Percentiles rank a stretch among this genome's conserved stretches.
These are phyloP conservation scores for Fusarium sp. DNA, from an alignment of 2,329 filamentous ascomycete genomes.

Conservation along the genomic window DNA sequence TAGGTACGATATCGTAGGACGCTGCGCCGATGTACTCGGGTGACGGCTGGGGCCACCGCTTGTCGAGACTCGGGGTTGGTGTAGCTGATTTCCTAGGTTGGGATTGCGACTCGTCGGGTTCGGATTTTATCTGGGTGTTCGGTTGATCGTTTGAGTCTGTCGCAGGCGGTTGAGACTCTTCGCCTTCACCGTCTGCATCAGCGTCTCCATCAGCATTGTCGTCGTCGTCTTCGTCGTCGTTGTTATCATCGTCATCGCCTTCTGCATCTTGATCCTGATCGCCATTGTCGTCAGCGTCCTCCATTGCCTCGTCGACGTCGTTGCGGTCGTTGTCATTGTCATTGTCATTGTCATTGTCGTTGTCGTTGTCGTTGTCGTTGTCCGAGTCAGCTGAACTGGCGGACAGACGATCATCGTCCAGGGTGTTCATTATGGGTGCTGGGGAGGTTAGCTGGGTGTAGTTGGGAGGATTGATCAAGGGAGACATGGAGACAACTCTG, in stretches of 20 bases:
- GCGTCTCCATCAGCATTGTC: constrained; percentile 51
- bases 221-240: constrained; percentile 51
- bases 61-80: constrained; percentile 38
- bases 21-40: constrained; percentile 81
- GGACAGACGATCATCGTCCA: constrained; percentile 42
- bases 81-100: constrained; percentile 44
- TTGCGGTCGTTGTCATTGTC: constrained; percentile 58
- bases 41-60: constrained; percentile 70
- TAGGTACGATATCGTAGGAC: constrained; percentile 94
- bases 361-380: constrained; percentile 48
- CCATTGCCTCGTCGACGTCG: constrained; percentile 69
- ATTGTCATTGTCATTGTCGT: constrained; percentile 52
- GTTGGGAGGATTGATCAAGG: neutral
- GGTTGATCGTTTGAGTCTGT: constrained; percentile 48
- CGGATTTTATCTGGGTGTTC: constrained; percentile 50
- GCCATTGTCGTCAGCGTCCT: constrained; percentile 53
- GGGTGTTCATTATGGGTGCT: constrained; percentile 24
- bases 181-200: constrained; percentile 53
- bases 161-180: constrained; percentile 44
- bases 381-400: constrained; percentile 45
- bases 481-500: neutral
- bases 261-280: constrained; percentile 50
- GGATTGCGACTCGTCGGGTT: constrained; percentile 34
- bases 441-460: neutral
- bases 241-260: constrained; percentile 42